Evolutionary conservation across 805 yeast genomes (phyloP), one percentile per base, ranked within the genome.

Genomic region (Cyberlindnera mrakii): DNA sequence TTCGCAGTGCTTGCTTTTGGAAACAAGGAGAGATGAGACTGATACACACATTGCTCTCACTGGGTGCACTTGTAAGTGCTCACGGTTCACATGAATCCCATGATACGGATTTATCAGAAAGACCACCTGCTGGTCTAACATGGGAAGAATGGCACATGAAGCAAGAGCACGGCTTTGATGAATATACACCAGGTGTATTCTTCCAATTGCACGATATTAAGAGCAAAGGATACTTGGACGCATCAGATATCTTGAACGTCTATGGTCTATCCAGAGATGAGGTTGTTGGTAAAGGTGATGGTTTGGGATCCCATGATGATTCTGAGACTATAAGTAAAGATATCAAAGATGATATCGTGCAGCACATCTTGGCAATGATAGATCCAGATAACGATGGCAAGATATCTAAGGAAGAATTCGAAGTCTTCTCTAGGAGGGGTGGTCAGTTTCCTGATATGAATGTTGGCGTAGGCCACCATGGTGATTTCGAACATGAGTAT

Each of bases 101-200:
- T 6, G 49, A 44, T 11, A 56, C 59, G 8, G 51, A 52, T 29
- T 40, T 57, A 7, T 43, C 42, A 11, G 56, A 74, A 44, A 44
- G 49, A 14, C 70, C 69, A 23, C 88, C 88, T 3, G 64, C 63
- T 10, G 79, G 76, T 0, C 53, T 77, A 31, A 63, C 77, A 15
- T 86, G 95, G 95, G 87, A 83, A 55, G 74, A 75, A 52, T 84
- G 90, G 85, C 98, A 91, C 62, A 90, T 91, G 97, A 70, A 76
- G 53, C 80, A 78, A 52, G 98, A 91, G 65, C 97, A 91, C 65
- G 84, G 79, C 15, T 51, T 86, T 46, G 89, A 85, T 48, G 69
- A 71, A 23, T 87, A 78, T 55, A 95, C 85, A 48, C 73, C 95
- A 0, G 78, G 72, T 34, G 72, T 83, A 14, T 87, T 91, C 55